Evolutionary conservation across 148 eudicot genomes (phyloP), one percentile per base, ranked within the genome.

Genomic region (Rhododendron ferrugineum): DNA sequence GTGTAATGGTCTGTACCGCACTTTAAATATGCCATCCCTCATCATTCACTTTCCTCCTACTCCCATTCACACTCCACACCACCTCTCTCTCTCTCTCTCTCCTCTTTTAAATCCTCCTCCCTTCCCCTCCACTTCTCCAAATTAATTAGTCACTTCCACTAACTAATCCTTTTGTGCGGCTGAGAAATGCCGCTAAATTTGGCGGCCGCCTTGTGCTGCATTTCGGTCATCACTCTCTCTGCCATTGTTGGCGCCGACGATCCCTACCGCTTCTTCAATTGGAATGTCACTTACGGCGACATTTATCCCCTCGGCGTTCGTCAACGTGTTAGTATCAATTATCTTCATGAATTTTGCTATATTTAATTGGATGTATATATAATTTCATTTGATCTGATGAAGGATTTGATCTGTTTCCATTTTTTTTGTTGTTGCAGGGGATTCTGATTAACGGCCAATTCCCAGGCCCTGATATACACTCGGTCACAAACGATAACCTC

Each of bases 361-460:
- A 36, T 15, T 34, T 20, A 4, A 4, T 14, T 66, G 30, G 5
- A 66, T 66, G 8, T 30, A 1, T n/a, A 6, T 26, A 11, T 11
- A 40, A 40, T 68, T 1, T 28, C 6, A 11, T 14, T 11, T 70
- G 75, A 70, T 30, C 75, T 13, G 37, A 30, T 70, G 37, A 74
- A 6, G 75, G 16, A 70, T 28, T 11, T 70, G 75, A 32, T 74
- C 78, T 70, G 74, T 6, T 23, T 85, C 26, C 26, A 23, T 30
- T 62, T 15, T n/a, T 4, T 37, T 36, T 44, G 15, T 37, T 11
- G 36, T 68, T 72, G 85, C 92, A 97, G 99, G 99, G 99, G 6
- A 97, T 97, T 85, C 86, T 97, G 88, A 95, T 97, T 32, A 97
- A 95, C 84, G 98, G 99, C 28, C 98, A 97, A 79, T 97, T 97